Evolutionary conservation across 2,329 filamentous ascomycete genomes (phyloP), one percentile per base, ranked within the genome.

Genomic region (Colletotrichum horii): DNA sequence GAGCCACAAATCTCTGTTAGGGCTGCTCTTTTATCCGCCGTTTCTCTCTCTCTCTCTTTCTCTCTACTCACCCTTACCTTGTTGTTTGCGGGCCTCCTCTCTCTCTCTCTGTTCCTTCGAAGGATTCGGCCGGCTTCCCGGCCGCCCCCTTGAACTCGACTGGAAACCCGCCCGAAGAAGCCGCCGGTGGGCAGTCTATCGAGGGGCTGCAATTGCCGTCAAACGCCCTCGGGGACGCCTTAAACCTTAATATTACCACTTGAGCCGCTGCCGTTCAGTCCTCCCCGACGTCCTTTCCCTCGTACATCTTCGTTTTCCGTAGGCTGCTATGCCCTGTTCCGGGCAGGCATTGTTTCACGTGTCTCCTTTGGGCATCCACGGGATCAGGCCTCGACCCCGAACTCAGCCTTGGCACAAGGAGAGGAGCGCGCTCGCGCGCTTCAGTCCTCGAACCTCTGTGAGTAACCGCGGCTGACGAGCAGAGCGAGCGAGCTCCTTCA

Each of bases 331-430:
- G 61, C 30, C 43, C 70, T 30, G 28, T 58, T 65, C 22, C 43
- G 73, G 70, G 48, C 34, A 73, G 26, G 26, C 36, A 12, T 32
- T 43, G 73, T 73, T 75, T 75, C 73, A 75, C 62, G 22, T 60
- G 58, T 65, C 64, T 65, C 30, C 32, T 73, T 73, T 60, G 34
- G 73, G 56, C 26, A 19, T 19, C 36, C 24, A 58, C 14, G 28
- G 28, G 64, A 24, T 68, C 70, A 55, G 6, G 28, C 15, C 43
- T 28, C 4, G 9, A 48, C 55, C 66, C 15, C 43, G 26, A 60
- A 16, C 73, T 73, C 68, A 36, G 19, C 34, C 43, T 52, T 22
- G 43, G 43, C n/a, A 52, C 43, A 52, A 22, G n/a, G 43, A 52
- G n/a, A 24, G 19, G 43, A 52, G 43, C 43, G 43, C 43, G 43